phyloP scores from a whole-genome alignment of 2,329 filamentous ascomycete genomes.

The Chaetomium olivaceum region DNA sequence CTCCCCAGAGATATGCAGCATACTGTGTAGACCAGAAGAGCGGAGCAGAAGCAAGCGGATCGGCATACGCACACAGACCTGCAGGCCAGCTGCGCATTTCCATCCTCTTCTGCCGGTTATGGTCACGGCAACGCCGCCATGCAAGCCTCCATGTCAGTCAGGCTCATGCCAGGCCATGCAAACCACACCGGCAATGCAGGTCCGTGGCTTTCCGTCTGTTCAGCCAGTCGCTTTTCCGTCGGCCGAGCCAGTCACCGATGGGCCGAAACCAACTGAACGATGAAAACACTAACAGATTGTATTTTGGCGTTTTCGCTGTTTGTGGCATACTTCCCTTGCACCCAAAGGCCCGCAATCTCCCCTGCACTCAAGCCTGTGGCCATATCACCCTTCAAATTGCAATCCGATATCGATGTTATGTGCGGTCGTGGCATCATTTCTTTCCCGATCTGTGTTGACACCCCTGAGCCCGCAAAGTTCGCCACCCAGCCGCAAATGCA shows the following conservation, averaged over 20 bases:
- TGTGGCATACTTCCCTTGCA: not conserved
- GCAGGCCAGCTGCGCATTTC: not conserved
- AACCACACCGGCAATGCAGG: not conserved
- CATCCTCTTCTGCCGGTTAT: not conserved
- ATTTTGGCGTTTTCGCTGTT: not conserved
- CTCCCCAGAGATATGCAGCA: not conserved
- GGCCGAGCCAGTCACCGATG: too few species aligned
- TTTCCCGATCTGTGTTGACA: not conserved
- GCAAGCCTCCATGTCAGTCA: constrained; percentile 3
- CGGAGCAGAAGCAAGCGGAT: not conserved
- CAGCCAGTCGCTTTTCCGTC: not conserved
- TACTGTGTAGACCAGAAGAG: not conserved
- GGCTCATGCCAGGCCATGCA: constrained; percentile 3
- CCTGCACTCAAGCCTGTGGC: not conserved
- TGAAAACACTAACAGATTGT: not conserved
- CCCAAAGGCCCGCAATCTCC: not conserved
- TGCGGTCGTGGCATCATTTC: not conserved
- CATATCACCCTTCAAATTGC: not conserved
- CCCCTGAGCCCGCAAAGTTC: not conserved
- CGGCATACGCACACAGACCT: not conserved
- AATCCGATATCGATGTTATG: not conserved
- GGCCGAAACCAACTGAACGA: not conserved
- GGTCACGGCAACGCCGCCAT: not conserved
- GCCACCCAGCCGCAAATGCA: constrained; percentile 2
- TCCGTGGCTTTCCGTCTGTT: not conserved